Percentiles rank a stretch among this genome's conserved stretches.
phyloP scores from a whole-genome alignment of 768 basidiomycete species.

The Rhodotorula sphaerocarpa region DNA sequence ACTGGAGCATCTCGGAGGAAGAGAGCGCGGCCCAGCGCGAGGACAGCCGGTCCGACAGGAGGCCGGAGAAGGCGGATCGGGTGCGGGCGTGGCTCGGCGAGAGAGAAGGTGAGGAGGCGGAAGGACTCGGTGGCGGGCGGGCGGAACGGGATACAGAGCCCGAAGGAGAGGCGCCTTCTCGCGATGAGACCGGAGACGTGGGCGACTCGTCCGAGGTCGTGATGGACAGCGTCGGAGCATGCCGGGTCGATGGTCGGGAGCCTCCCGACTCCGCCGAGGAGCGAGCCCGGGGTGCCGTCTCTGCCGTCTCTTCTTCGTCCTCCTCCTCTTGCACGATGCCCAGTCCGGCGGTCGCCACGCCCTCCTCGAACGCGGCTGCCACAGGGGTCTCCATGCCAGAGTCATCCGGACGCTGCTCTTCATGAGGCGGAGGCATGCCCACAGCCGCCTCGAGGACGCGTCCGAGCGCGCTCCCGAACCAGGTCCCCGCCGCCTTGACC shows the following conservation, averaged over 20 bases:
- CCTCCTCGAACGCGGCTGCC: not conserved
- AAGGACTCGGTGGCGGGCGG: not conserved
- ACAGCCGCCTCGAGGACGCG: slow-evolving; percentile 23
- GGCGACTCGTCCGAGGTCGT: no score
- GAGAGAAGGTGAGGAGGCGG: not conserved
- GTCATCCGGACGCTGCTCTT: not conserved
- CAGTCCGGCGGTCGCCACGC: slow-evolving; percentile 3
- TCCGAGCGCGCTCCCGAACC: slow-evolving; percentile 26
- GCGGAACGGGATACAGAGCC: no score
- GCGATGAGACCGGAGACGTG: no score
- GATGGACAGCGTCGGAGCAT: not conserved
- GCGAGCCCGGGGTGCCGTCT: no score
- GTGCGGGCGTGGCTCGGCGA: not conserved
- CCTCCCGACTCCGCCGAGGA: no score
- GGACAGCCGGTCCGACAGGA: not conserved
- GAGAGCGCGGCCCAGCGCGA: slow-evolving; percentile 4
- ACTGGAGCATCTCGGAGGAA: slow-evolving; percentile 18
- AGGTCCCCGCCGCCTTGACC: slow-evolving; percentile 25
- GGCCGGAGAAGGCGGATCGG: not conserved
- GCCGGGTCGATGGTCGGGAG: no score
- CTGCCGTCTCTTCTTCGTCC: not conserved
- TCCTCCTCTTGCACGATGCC: slow-evolving; percentile 13
- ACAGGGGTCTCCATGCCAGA: slow-evolving; percentile 5
- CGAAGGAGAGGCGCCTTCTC: no score
- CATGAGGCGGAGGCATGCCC: slow-evolving; percentile 8